These are phyloP conservation scores for Pyrenochaeta sp. DNA, from an alignment of 2,329 filamentous ascomycete genomes.

Conservation along the genomic window DNA sequence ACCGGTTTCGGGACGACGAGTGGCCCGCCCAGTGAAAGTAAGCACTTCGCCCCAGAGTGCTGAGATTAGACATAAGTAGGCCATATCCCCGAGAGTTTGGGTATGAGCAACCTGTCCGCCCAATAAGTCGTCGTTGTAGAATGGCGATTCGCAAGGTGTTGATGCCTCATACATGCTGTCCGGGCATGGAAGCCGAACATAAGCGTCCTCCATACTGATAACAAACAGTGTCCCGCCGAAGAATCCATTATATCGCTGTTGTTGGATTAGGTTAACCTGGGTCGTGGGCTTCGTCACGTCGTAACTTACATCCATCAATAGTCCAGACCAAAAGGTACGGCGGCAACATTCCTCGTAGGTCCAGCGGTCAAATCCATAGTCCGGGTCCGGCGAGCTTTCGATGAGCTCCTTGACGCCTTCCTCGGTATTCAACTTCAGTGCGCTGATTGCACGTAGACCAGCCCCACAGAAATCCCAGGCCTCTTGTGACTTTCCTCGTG, in stretches of 20 bases:
- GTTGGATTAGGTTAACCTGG: constrained; percentile 38
- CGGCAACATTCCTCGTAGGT: constrained; percentile 72
- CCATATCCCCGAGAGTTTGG: constrained; percentile 60
- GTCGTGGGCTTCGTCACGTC: constrained; percentile 40
- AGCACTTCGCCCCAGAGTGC: constrained; percentile 73
- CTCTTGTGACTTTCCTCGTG: constrained; percentile 65
- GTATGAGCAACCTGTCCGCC: constrained; percentile 40
- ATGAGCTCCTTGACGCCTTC: constrained; percentile 52
- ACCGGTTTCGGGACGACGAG: constrained; percentile 54
- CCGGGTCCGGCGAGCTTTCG: constrained; percentile 59
- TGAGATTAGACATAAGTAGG: constrained; percentile 68
- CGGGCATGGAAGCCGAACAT: constrained; percentile 71
- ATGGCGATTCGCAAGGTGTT: constrained; percentile 64
- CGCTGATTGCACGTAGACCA: constrained; percentile 67
- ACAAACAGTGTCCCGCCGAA: constrained; percentile 61
- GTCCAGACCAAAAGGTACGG: constrained; percentile 76
- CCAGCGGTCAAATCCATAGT: constrained; percentile 65
- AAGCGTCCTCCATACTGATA: constrained; percentile 71
- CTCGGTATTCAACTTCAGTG: constrained; percentile 71
- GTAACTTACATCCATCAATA: constrained; percentile 69
- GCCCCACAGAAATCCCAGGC: constrained; percentile 71
- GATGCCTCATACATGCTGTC: constrained; percentile 70
- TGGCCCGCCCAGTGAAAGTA: constrained; percentile 65
- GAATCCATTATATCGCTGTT: constrained; percentile 67
- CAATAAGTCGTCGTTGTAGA: constrained; percentile 65